Evolutionary conservation across 441 rosid genomes (phyloP), one percentile per base, ranked within the genome.

Genomic region (Gossypium schwendimanii): DNA sequence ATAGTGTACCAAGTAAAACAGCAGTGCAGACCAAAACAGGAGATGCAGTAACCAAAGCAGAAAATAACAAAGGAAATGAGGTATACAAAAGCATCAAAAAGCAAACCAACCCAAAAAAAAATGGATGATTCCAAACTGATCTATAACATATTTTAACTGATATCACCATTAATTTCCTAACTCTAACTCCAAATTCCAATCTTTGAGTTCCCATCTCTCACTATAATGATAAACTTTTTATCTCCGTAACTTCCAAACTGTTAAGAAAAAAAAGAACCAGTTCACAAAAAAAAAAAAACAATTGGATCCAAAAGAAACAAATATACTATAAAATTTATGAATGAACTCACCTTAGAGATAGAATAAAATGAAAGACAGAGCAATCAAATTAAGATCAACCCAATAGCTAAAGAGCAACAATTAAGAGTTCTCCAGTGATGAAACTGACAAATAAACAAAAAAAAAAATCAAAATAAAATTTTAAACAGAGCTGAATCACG

Each of bases 21-120:
- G 92, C 89, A 74, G 99, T 89, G 74, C 96, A 95, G 14, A 90
- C 86, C 86, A 93, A 82, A 83, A 93, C 88, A 81, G 99, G 98
- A 77, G 98, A 95, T 21, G 90, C 88, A 75, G 95, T 80, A 41
- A 91, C 85, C 83, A 95, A 81, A 3, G 90, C 80, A 60, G 94
- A 87, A 81, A 95, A 89, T 81, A 86, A 60, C 78, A 89, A 77
- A 21, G 99, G 99, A 79, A 84, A 91, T 62, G 87, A 84, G 86
- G 87, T 87, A 79, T 90, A 86, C 80, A 95, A 73, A 73, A 86
- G 70, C 64, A 86, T 76, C 83, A 86, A 75, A 85, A 82, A 82
- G 18, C 86, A 89, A 70, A 81, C 31, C 70, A 79, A 60, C 14
- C 88, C 89, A 28, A 84, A 84, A 39, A 86, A 84, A 77, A 83